phyloP scores from a whole-genome alignment of 345 rosid species.

The Citropsis articulata region DNA sequence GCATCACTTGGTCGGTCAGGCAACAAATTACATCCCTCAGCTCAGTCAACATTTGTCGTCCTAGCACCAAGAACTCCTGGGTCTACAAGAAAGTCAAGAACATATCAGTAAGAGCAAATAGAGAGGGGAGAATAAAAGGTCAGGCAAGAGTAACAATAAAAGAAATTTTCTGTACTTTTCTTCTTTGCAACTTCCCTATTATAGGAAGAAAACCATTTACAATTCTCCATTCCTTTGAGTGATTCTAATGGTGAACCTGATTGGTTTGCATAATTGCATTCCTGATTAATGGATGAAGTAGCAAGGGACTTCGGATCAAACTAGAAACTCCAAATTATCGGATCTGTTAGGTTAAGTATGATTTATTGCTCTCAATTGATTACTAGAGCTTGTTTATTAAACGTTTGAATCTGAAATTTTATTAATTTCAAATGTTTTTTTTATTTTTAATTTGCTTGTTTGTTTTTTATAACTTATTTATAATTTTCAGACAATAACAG shows the following conservation, averaged over 20 bases:
- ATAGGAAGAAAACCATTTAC: not conserved
- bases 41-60: slow-evolving; percentile 64
- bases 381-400: no score
- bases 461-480: no score
- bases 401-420: no score
- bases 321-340: not conserved
- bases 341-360: not conserved
- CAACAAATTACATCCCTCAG: slow-evolving; percentile 80
- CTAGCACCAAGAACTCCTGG: slow-evolving; percentile 85
- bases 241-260: not conserved
- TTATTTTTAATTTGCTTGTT: no score
- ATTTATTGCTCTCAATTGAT: not conserved
- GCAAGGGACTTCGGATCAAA: not conserved
- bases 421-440: no score
- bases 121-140: not conserved
- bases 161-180: not conserved
- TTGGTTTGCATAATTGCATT: not conserved
- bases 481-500: no score
- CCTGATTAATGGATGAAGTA: not conserved
- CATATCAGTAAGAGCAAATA: slow-evolving; percentile 2
- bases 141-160: not conserved
- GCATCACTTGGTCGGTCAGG: slow-evolving; percentile 69
- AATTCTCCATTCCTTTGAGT: not conserved
- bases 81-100: slow-evolving; percentile 35
- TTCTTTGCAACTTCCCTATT: not conserved